Evolutionary conservation across 192 early-diverging fungal genomes (phyloP).

Genomic region (Gigaspora rosea): DNA sequence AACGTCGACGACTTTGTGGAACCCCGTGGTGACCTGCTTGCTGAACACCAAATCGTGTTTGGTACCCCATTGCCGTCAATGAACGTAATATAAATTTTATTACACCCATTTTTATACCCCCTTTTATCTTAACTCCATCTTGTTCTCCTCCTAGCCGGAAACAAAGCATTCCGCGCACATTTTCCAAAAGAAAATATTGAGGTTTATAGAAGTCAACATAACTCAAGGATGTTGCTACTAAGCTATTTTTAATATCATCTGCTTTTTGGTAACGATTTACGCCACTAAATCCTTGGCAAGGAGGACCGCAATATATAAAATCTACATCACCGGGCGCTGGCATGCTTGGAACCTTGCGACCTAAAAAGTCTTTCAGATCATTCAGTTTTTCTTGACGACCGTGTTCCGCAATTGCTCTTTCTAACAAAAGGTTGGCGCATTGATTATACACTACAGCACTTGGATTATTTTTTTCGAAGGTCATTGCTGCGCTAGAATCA

Average conservation of each 20-base stretch:
- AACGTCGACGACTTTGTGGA: slow-evolving; percentile 63
- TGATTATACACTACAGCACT: slow-evolving; percentile 59
- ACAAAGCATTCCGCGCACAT: slow-evolving; percentile 62
- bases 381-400: slow-evolving; percentile 36
- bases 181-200: slow-evolving; percentile 67
- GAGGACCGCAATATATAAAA: slow-evolving; percentile 75
- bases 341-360: slow-evolving; percentile 49
- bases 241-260: slow-evolving; percentile 66
- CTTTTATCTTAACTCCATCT: slow-evolving; percentile 50
- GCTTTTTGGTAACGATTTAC: slow-evolving; percentile 62
- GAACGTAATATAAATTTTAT: slow-evolving; percentile 68
- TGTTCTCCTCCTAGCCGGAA: slow-evolving; percentile 64
- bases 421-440: slow-evolving; percentile 62
- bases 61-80: slow-evolving; percentile 68
- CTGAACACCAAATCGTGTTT: slow-evolving; percentile 61
- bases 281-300: slow-evolving; percentile 71
- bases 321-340: slow-evolving; percentile 64
- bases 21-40: slow-evolving; percentile 67
- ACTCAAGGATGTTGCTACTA: slow-evolving; percentile 63
- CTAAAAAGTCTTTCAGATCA: slow-evolving; percentile 43
- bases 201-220: slow-evolving; percentile 75
- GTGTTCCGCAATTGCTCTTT: slow-evolving; percentile 60
- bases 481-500: slow-evolving; percentile 55
- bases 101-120: slow-evolving; percentile 63
- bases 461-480: slow-evolving; percentile 66